Conservation (phyloP, 345 rosid genomes). For the Lagerstroemia speciosa region DNA sequence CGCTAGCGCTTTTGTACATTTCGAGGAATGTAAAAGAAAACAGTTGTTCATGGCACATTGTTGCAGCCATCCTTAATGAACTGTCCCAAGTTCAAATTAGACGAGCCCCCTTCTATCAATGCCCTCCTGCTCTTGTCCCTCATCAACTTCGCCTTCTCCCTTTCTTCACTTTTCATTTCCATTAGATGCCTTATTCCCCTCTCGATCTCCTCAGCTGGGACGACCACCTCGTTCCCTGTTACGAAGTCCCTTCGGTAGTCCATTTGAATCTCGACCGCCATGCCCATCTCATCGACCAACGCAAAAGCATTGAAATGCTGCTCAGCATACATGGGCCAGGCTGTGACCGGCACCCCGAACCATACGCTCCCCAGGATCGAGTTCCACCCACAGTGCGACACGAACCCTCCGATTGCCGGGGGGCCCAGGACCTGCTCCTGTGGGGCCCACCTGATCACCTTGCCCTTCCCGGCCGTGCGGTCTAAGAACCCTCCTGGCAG, state of each 20-base stretch:
- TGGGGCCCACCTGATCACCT: slow-evolving; percentile 52
- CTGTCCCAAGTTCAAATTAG: slow-evolving; percentile 17
- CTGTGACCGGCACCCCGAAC: slow-evolving; percentile 40
- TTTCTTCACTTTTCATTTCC: slow-evolving; percentile 19
- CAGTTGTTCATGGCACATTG: background rate
- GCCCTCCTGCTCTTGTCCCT: slow-evolving; percentile 25
- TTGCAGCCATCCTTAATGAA: slow-evolving; percentile 22
- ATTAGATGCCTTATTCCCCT: slow-evolving; percentile 30
- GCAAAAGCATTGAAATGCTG: slow-evolving; percentile 51
- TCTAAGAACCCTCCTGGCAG: slow-evolving; percentile 46
- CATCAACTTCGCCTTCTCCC: slow-evolving; percentile 26
- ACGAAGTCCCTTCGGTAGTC: slow-evolving; percentile 5
- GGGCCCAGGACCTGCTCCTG: slow-evolving; percentile 15
- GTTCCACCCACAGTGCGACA: slow-evolving; percentile 60
- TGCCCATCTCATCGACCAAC: slow-evolving; percentile 30
- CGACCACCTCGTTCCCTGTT: background rate
- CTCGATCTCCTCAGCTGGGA: slow-evolving; percentile 28
- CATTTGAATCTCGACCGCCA: slow-evolving; percentile 20
- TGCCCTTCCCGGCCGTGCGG: slow-evolving; percentile 19
- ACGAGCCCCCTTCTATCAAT: slow-evolving; percentile 43
- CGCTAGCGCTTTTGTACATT: no score
- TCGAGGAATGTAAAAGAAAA: no score
- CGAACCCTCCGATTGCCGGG: slow-evolving; percentile 35
- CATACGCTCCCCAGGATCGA: slow-evolving; percentile 44
- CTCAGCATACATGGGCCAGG: slow-evolving; percentile 45